Percentiles rank a stretch among this genome's conserved stretches.
These are phyloP conservation scores for Leccinellum rugosiceps DNA, from an alignment of 768 basidiomycete genomes.

Conservation along the genomic window DNA sequence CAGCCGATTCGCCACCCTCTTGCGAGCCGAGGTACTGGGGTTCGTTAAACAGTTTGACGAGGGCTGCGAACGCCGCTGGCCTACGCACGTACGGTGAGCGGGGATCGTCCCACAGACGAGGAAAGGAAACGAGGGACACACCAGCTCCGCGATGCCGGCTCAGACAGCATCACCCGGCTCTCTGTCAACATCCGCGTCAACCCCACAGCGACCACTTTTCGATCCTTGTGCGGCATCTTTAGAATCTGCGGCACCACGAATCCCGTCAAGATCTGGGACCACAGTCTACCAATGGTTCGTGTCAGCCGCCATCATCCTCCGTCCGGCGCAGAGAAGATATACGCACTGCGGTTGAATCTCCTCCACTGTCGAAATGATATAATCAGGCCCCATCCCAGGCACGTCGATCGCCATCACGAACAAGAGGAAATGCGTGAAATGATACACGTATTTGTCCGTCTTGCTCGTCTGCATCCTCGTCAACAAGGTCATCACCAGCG, in stretches of 20 bases:
- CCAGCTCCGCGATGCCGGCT: conserved; percentile 67
- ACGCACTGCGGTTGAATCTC: conserved; percentile 77
- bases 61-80: conserved; percentile 64
- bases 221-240: conserved; percentile 76
- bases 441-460: conserved; percentile 83
- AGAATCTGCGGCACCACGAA: conserved; percentile 80
- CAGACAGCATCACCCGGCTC: conserved; percentile 64
- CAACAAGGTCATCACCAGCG: conserved; percentile 71
- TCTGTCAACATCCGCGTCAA: conserved; percentile 75
- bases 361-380: conserved; percentile 73
- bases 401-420: conserved; percentile 74
- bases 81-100: conserved; percentile 36
- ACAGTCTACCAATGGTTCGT: conserved; percentile 47
- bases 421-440: conserved; percentile 75
- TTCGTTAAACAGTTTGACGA: conserved; percentile 75
- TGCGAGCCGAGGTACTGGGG: conserved; percentile 59
- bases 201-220: conserved; percentile 82
- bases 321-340: neutral
- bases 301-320: neutral
- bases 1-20: neutral
- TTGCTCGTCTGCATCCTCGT: conserved; percentile 86
- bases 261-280: conserved; percentile 72
- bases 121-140: conserved; percentile 23
- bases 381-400: conserved; percentile 74
- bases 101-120: neutral